Evolutionary conservation across 179 eudicot genomes (phyloP).

Genomic region (Beta macrorhiza): DNA sequence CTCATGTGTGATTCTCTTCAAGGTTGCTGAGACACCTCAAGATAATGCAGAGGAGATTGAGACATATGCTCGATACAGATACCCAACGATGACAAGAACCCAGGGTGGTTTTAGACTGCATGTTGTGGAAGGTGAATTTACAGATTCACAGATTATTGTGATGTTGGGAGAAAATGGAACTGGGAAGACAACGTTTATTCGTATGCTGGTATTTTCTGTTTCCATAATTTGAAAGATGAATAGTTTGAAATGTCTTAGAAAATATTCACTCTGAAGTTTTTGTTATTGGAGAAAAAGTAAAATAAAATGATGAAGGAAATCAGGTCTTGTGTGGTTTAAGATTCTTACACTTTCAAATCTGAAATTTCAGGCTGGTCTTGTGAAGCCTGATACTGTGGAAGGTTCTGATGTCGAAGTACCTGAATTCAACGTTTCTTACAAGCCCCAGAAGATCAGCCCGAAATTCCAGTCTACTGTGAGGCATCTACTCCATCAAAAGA

Average conservation of each 20-base stretch:
- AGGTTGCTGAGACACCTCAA: conserved; percentile 97
- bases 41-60: conserved; percentile 85
- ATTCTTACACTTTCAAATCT: conserved; percentile 5
- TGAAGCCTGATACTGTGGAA: conserved; percentile 79
- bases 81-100: conserved; percentile 83
- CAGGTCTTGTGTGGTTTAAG: neutral
- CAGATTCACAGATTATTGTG: conserved; percentile 91
- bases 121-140: conserved; percentile 86
- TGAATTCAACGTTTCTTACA: conserved; percentile 90
- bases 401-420: conserved; percentile 85
- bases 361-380: conserved; percentile 71
- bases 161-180: conserved; percentile 99
- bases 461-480: conserved; percentile 66
- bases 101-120: conserved; percentile 84
- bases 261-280: neutral
- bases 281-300: neutral
- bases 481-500: conserved; percentile 70
- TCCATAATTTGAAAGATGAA: neutral
- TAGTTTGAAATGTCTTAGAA: neutral
- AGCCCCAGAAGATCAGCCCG: conserved; percentile 97
- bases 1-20: conserved; percentile 16
- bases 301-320: neutral
- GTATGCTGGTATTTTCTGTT: conserved; percentile 72
- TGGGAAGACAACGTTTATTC: conserved; percentile 90
- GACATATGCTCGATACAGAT: conserved; percentile 83